Base-by-base conservation (phyloP, 2,329 filamentous ascomycete species). In the Neonectria neomacrospora region DNA sequence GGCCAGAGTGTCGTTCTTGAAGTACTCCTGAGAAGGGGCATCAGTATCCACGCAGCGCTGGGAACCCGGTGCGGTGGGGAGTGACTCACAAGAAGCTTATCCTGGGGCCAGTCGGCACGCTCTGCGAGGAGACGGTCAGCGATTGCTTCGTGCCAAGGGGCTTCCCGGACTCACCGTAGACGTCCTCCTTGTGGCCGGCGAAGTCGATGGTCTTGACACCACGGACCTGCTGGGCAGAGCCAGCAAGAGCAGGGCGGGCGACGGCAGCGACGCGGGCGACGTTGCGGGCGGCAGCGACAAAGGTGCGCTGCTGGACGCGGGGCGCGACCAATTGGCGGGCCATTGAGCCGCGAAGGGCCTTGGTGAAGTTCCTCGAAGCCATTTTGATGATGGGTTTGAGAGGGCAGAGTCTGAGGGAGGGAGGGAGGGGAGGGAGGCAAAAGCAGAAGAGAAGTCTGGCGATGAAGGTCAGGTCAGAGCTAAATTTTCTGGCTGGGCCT, bases 201-300 rank as follows among this genome's bases (percentile, higher is more conserved):
- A 99, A 99, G 89, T 98, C 94, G 82, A 99, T 95, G 75, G 95
- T 97, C 93, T 99, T 98, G 78, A 97, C 84, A 81, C 96, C 96
- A 79, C 96, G 91, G 72, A 87, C 84, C 86, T 93, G 91, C 80
- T 89, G 85, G 60, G 77, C 76, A 70, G 80, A 78, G 66, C 79
- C 82, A 73, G 81, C 79, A 52, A 83, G 80, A 68, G 82, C 83
- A 70, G 83, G 81, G 72, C 81, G 83, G 71, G 84, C 81, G 73
- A 84, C 80, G 70, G 85, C 83, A 72, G 85, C 82, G 67, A 83
- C 82, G 70, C 86, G 80, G 68, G 84, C 83, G 66, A 85, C 80
- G 77, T 82, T 85, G 74, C 87, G 80, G 72, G 86, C 87, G 76
- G 85, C 86, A 75, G 85, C 84, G 68, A 88, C 82, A 75, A 90